phyloP scores from a whole-genome alignment of 2,329 filamentous ascomycete genomes.

The Stemphylium vesicarium region DNA sequence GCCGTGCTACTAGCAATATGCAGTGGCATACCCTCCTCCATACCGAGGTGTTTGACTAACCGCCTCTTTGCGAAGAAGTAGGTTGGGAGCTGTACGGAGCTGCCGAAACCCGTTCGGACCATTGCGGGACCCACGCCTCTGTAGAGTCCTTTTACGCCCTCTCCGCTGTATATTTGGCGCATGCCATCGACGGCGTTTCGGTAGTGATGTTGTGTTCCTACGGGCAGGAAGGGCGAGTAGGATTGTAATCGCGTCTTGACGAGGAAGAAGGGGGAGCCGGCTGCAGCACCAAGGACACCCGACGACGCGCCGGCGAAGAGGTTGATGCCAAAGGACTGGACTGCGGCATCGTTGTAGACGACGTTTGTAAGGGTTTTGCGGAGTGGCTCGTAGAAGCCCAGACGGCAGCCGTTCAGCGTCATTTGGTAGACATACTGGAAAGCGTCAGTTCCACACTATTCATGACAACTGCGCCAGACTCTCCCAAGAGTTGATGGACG shows the following conservation, averaged over 20 bases:
- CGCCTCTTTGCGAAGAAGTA: slow-evolving; percentile 97
- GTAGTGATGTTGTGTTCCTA: slow-evolving; percentile 96
- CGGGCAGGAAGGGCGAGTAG: slow-evolving; percentile 88
- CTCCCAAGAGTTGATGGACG: background rate
- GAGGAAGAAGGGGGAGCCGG: slow-evolving; percentile 95
- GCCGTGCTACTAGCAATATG: slow-evolving; percentile 87
- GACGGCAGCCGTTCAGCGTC: slow-evolving; percentile 91
- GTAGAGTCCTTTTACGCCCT: slow-evolving; percentile 84
- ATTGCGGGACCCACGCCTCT: slow-evolving; percentile 90
- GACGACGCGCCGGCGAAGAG: slow-evolving; percentile 90
- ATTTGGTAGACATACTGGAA: slow-evolving; percentile 89
- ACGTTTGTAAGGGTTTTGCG: slow-evolving; percentile 72
- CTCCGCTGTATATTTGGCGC: slow-evolving; percentile 74
- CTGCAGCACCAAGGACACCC: slow-evolving; percentile 89
- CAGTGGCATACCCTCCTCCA: slow-evolving; percentile 88
- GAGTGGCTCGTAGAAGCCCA: slow-evolving; percentile 97
- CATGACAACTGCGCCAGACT: background rate
- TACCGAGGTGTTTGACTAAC: slow-evolving; percentile 79
- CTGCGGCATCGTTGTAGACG: slow-evolving; percentile 73
- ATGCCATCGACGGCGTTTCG: slow-evolving; percentile 84
- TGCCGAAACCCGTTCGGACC: slow-evolving; percentile 94
- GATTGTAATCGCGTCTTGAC: slow-evolving; percentile 97
- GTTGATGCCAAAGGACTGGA: slow-evolving; percentile 88
- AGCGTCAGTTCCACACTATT: slow-evolving; percentile 13
- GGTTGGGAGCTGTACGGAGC: slow-evolving; percentile 93